Evolutionary conservation across 768 basidiomycete genomes (phyloP), one percentile per base, ranked within the genome.

Genomic region (Coprinopsis strossmayeri): DNA sequence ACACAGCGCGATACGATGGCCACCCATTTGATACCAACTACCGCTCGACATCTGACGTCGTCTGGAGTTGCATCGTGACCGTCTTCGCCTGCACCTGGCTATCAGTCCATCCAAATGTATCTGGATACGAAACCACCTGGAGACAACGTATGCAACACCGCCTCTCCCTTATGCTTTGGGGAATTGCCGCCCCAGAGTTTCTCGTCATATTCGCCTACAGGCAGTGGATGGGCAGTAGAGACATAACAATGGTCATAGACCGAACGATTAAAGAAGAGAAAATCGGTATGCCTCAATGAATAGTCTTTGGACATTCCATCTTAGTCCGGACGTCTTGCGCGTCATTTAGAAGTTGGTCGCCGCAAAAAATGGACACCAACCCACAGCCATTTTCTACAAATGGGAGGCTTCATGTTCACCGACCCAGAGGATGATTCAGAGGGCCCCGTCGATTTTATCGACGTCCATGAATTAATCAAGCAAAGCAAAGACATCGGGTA

Each of bases 21-120:
- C 9, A 5, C 24, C 23, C 40, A 11, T 34, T 34, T 20, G 39
- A 49, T 28, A 41, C 48, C 24, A 41, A 49, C 48, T 49, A 49
- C 26, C 48, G 48, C 27, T 41, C 48, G 25, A 49, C 48, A 3
- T n/a, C 26, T 18, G 54, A 60, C 17, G 52, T 60, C 28, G 20
- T 60, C 4, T 57, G 48, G 55, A 53, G 55, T 15, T 60, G 55
- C 25, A 28, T 58, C 9, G 35, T 52, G 0, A 60, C 59, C 2
- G 54, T 58, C 10, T 56, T 57, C 12, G 53, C 53, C 1, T 59
- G 55, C 42, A 56, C 56, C 1, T 59, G 59, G 59, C 51, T 59
- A 9, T 53, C 59, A 0, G 55, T 57, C 15, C 59, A 59, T 40
- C 59, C 55, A 10, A 56, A 60, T 25, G 45, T 56, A 12, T 49